Conservation (phyloP, 2,329 filamentous ascomycete species). For the Gaeumannomyces tritici region DNA sequence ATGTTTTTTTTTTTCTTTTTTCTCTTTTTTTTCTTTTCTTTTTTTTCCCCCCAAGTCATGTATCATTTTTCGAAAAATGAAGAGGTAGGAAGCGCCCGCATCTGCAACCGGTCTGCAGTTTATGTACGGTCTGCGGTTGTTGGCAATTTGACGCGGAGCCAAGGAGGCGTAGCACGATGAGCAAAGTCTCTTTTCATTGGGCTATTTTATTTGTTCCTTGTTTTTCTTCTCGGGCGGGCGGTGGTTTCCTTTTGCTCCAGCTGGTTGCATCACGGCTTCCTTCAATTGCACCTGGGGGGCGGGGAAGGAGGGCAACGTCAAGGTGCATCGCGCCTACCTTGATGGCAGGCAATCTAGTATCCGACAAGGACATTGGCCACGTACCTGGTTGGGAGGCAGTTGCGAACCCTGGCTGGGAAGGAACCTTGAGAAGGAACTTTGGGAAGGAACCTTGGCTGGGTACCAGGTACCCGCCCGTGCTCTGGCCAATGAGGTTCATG, state of each 20-base stretch:
- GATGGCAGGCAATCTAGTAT: background rate
- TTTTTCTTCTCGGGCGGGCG: background rate
- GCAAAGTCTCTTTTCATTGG: too few species aligned
- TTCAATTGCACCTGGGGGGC: background rate
- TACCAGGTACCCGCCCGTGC: too few species aligned
- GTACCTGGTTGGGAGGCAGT: background rate
- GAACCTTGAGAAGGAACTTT: too few species aligned
- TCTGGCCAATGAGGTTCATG: background rate
- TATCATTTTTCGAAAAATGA: too few species aligned
- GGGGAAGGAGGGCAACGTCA: background rate
- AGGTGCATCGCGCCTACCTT: background rate
- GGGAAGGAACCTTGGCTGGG: too few species aligned
- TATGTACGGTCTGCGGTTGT: too few species aligned
- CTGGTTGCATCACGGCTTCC: background rate
- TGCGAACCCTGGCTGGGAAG: too few species aligned
- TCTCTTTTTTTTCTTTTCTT: background rate
- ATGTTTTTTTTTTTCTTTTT: background rate
- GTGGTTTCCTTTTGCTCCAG: background rate
- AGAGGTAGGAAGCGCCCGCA: too few species aligned
- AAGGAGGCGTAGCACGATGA: too few species aligned
- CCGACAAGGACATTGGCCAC: background rate
- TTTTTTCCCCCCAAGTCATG: too few species aligned
- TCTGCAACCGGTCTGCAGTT: too few species aligned
- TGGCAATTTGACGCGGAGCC: too few species aligned
- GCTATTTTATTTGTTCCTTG: background rate